Evolutionary conservation across 2,329 filamentous ascomycete species (phyloP).

Genomic region (Ascochyta lentis): DNA sequence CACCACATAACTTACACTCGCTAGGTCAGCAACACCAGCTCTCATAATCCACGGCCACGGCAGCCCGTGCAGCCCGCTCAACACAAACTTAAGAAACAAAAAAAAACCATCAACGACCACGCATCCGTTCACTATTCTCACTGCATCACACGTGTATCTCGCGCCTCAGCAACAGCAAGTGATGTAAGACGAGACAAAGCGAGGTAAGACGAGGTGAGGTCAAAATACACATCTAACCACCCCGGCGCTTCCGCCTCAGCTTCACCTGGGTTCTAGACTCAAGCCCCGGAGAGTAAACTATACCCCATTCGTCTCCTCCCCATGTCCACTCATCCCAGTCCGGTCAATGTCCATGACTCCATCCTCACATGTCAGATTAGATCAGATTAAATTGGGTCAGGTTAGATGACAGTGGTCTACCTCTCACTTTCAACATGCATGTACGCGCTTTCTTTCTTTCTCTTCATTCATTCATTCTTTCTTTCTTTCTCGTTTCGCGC

Average conservation of each 20-base stretch:
- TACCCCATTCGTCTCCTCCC: background rate
- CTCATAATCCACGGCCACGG: slow-evolving; percentile 4
- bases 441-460: too few relatives aligned
- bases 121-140: too few relatives aligned
- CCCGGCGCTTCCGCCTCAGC: background rate
- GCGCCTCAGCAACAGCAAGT: too few relatives aligned
- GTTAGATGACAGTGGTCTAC: too few relatives aligned
- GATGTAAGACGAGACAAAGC: background rate
- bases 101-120: background rate
- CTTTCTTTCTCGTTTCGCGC: too few relatives aligned
- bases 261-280: slow-evolving; percentile 6
- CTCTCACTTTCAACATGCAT: too few relatives aligned
- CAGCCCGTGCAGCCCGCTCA: slow-evolving; percentile 6
- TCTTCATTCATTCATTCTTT: too few relatives aligned
- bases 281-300: slow-evolving; percentile 9
- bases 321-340: background rate
- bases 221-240: slow-evolving; percentile 3
- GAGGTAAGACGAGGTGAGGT: background rate
- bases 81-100: slow-evolving; percentile 4
- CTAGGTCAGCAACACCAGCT: slow-evolving; percentile 8
- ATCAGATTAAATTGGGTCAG: too few relatives aligned
- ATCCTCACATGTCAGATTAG: too few relatives aligned
- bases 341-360: background rate
- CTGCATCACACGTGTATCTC: background rate
- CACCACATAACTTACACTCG: slow-evolving; percentile 7